Evolutionary conservation across 768 basidiomycete species (phyloP).

Genomic region (Neoboletus subvelutipes): DNA sequence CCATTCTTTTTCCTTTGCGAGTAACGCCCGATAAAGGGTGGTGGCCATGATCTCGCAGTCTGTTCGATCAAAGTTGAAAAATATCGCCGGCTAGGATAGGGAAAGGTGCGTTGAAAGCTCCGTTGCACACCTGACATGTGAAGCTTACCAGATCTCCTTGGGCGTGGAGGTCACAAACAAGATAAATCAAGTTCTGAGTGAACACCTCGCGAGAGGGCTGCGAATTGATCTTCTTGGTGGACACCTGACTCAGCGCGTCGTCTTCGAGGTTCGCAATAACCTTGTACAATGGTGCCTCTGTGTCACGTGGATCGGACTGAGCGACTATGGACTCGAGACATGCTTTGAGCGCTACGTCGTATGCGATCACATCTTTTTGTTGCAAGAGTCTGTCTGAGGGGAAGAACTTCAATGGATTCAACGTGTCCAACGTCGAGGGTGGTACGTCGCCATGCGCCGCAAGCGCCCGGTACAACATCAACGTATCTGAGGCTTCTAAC

Average conservation of each 20-base stretch:
- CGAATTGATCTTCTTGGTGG: constrained; percentile 27
- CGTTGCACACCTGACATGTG: background rate
- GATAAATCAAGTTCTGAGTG: constrained; percentile 44
- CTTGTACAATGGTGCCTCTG: constrained; percentile 32
- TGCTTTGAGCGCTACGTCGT: constrained; percentile 54
- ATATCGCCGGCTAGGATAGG: constrained; percentile 53
- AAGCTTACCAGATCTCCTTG: constrained; percentile 51
- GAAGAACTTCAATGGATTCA: constrained; percentile 51
- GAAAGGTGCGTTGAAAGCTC: background rate
- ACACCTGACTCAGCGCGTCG: constrained; percentile 27
- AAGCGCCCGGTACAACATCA: constrained; percentile 52
- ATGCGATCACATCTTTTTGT: constrained; percentile 60
- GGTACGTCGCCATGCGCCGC: constrained; percentile 24
- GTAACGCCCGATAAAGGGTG: constrained; percentile 37
- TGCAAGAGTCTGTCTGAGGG: constrained; percentile 39
- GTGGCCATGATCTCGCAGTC: constrained; percentile 56
- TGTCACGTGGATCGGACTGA: constrained; percentile 36
- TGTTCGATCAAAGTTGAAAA: constrained; percentile 65
- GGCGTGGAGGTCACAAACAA: constrained; percentile 58
- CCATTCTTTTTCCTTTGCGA: constrained; percentile 51
- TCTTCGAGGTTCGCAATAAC: constrained; percentile 46
- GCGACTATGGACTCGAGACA: constrained; percentile 39
- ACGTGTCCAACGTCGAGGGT: constrained; percentile 16
- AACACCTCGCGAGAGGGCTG: constrained; percentile 36
- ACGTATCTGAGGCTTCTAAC: constrained; percentile 58